These are phyloP conservation scores for Euphorbia schlechtendalii DNA, from an alignment of 441 rosid species.

Conservation along the genomic window DNA sequence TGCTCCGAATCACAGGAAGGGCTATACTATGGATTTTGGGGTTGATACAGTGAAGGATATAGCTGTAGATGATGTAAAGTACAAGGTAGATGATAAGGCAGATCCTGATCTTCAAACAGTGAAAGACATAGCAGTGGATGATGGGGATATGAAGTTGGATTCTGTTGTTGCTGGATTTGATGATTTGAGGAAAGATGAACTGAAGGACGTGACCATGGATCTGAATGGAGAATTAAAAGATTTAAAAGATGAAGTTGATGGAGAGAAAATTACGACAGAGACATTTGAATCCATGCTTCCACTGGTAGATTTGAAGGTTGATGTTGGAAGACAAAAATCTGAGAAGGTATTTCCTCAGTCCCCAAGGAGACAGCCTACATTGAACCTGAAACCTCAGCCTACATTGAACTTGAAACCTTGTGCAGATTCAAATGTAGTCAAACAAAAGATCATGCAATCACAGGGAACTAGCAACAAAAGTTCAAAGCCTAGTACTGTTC, in stretches of 20 bases:
- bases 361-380: slow-evolving; percentile 39
- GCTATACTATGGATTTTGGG: slow-evolving; percentile 32
- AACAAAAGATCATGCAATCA: slow-evolving; percentile 55
- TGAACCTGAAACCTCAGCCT: slow-evolving; percentile 31
- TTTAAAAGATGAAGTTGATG: slow-evolving; percentile 31
- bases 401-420: not conserved
- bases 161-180: slow-evolving; percentile 24
- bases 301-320: slow-evolving; percentile 30
- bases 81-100: slow-evolving; percentile 40
- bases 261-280: slow-evolving; percentile 27
- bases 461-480: slow-evolving; percentile 44
- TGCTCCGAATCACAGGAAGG: slow-evolving; percentile 47
- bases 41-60: slow-evolving; percentile 78
- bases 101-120: slow-evolving; percentile 49
- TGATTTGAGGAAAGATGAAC: slow-evolving; percentile 28
- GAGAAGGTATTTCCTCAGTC: slow-evolving; percentile 40
- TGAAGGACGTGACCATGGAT: slow-evolving; percentile 37
- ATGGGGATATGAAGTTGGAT: slow-evolving; percentile 45
- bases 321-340: slow-evolving; percentile 34
- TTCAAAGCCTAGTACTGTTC: slow-evolving; percentile 63
- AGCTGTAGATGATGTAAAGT: slow-evolving; percentile 82
- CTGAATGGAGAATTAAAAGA: slow-evolving; percentile 32
- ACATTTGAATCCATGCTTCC: slow-evolving; percentile 28
- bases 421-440: slow-evolving; percentile 40
- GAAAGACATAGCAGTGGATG: slow-evolving; percentile 83